Conservation (phyloP, 495 filamentous ascomycete genomes). For the Penicillium pulvis region DNA sequence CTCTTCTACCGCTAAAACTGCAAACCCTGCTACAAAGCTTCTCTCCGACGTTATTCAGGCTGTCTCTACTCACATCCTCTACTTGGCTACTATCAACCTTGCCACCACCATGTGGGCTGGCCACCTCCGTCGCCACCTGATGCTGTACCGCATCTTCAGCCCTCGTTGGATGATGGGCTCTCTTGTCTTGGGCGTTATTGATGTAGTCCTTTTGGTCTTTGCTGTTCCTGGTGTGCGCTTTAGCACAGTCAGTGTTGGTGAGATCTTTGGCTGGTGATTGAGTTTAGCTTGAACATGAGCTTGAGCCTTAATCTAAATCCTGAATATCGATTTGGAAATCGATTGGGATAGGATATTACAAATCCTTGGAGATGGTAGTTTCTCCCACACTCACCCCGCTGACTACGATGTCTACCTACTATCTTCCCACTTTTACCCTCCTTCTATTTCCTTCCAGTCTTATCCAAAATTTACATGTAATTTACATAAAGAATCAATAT, state of each 20-base stretch:
- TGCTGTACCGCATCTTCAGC: constrained; percentile 95
- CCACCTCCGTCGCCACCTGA: constrained; percentile 83
- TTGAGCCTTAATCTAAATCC: background rate
- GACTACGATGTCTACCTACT: background rate
- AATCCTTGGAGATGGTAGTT: too few relatives aligned
- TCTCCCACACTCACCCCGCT: background rate
- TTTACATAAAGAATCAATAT: background rate
- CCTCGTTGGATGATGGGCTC: constrained; percentile 88
- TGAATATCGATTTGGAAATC: background rate
- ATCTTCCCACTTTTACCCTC: background rate
- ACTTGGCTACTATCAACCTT: constrained; percentile 76
- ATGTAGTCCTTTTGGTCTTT: constrained; percentile 69
- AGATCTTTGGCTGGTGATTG: constrained; percentile 82
- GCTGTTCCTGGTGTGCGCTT: constrained; percentile 69
- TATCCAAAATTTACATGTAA: background rate
- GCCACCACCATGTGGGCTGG: constrained; percentile 89
- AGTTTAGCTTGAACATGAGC: background rate
- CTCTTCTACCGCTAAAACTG: constrained; percentile 32
- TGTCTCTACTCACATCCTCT: constrained; percentile 71
- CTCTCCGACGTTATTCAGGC: constrained; percentile 71
- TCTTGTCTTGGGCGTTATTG: constrained; percentile 69
- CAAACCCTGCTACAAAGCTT: constrained; percentile 50
- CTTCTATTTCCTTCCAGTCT: background rate
- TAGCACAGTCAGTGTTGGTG: constrained; percentile 74
- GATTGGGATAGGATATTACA: too few relatives aligned